phyloP scores from a whole-genome alignment of 192 early-diverging fungal species.

The Diversispora epigaea region DNA sequence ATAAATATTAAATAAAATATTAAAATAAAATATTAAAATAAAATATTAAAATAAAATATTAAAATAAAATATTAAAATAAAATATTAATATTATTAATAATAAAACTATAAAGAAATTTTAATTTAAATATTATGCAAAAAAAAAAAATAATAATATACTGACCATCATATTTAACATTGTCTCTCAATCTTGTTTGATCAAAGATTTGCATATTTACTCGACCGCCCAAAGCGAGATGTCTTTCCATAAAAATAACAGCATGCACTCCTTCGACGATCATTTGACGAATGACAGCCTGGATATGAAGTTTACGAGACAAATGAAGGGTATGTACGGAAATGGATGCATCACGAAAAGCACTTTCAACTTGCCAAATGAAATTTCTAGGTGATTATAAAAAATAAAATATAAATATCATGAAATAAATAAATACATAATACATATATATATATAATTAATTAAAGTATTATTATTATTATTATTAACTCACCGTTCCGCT shows the following conservation, averaged over 20 bases:
- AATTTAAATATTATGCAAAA: no score
- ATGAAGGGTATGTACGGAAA: slow-evolving; percentile 32
- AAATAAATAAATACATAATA: slow-evolving; percentile 4
- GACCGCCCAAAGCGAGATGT: slow-evolving; percentile 11
- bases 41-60: background rate
- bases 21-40: background rate
- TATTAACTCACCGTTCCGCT: slow-evolving; percentile 26
- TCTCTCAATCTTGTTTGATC: slow-evolving; percentile 29
- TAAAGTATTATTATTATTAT: background rate
- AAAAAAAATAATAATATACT: no score
- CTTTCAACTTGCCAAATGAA: slow-evolving; percentile 33
- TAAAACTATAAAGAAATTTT: no score
- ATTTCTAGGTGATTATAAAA: slow-evolving; percentile 14
- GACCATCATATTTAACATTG: slow-evolving; percentile 39
- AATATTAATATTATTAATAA: background rate
- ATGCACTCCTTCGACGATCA: slow-evolving; percentile 37
- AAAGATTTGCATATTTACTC: slow-evolving; percentile 36
- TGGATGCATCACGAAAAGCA: slow-evolving; percentile 31
- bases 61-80: background rate
- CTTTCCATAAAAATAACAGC: slow-evolving; percentile 33
- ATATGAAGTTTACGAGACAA: slow-evolving; percentile 30
- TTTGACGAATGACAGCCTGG: slow-evolving; percentile 34
- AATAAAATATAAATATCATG: background rate
- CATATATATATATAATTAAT: background rate
- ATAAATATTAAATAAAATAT: no score